Conservation (phyloP, 257 asterid genomes). For the Coffea eugenioides region DNA sequence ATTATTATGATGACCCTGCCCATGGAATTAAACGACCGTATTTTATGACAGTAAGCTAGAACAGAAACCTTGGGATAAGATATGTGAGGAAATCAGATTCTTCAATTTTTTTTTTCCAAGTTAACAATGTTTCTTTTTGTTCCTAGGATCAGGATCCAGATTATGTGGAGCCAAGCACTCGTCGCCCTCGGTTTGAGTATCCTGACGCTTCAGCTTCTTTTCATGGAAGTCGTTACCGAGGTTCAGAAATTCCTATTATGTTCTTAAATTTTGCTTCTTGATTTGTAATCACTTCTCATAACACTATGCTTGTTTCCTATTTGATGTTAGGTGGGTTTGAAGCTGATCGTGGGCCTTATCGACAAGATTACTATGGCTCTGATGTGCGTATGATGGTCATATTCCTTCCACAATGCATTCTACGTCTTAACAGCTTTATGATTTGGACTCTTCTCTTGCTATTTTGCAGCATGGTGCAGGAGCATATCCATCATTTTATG, state of each 20-base stretch:
- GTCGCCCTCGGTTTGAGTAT: constrained; percentile 47
- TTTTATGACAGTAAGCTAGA: constrained; percentile 44
- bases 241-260: constrained; percentile 25
- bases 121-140: constrained; percentile 5
- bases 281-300: neutral
- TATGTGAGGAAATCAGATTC: neutral
- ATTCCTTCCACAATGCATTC: neutral
- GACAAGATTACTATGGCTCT: constrained; percentile 47
- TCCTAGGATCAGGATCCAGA: constrained; percentile 47
- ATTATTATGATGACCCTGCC: constrained; percentile 36
- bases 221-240: constrained; percentile 38
- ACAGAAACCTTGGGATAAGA: neutral
- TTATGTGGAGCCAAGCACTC: constrained; percentile 46
- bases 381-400: constrained; percentile 38
- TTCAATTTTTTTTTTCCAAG: neutral
- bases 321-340: constrained; percentile 34
- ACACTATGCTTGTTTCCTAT: constrained; percentile 8
- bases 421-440: neutral
- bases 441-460: constrained; percentile 17
- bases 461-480: constrained; percentile 41
- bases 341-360: constrained; percentile 31
- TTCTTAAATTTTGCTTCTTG: constrained; percentile 18
- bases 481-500: constrained; percentile 33
- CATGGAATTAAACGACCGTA: constrained; percentile 54
- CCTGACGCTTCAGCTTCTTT: constrained; percentile 38